Base-by-base conservation (phyloP, 768 basidiomycete species). In the Agaricus blazei region DNA sequence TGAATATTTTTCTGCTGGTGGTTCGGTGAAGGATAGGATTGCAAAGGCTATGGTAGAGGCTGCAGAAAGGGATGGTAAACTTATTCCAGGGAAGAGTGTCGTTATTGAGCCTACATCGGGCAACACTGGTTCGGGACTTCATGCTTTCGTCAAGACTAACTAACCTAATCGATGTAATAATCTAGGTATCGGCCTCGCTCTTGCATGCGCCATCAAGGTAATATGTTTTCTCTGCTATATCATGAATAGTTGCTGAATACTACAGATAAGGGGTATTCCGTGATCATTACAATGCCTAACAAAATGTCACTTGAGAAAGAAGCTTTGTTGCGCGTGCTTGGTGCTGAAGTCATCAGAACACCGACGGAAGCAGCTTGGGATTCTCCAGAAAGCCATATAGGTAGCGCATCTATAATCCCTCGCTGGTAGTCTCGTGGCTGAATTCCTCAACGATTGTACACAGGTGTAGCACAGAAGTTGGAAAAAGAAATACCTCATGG, bases 221-320 rank as follows among this genome's bases (percentile, higher is more conserved):
- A 66, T 59, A 56, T 43, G 57, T 44, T 40, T 51, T 51, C 29
- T 48, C 23, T 19, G 3, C 14, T 38, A 48, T 40, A 31, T 36
- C 14, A 41, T 59, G 68, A 68, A 73, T 57, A 63, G 66, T 62
- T 77, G 68, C 84, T 87, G 85, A 87, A 90, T 88, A 85, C 83
- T 78, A 70, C 70, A 84, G 82, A 82, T 83, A 85, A 92, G 91
- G 90, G 90, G 74, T 93, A 93, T 82, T 83, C 88, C 38, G 85
- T 91, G 58, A 88, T 93, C 65, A 93, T 93, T 70, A 88, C 87
- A 60, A 74, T 97, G 70, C 95, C 95, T 37, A 85, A 93, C 67
- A 98, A 98, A 75, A 98, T 98, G 96, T 93, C 91, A 15, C 55
- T 62, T 27, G 96, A 99, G 73, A 99, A 99, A 70, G 93, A 94